phyloP scores from a whole-genome alignment of 2,329 filamentous ascomycete genomes.

The Calycina marina region DNA sequence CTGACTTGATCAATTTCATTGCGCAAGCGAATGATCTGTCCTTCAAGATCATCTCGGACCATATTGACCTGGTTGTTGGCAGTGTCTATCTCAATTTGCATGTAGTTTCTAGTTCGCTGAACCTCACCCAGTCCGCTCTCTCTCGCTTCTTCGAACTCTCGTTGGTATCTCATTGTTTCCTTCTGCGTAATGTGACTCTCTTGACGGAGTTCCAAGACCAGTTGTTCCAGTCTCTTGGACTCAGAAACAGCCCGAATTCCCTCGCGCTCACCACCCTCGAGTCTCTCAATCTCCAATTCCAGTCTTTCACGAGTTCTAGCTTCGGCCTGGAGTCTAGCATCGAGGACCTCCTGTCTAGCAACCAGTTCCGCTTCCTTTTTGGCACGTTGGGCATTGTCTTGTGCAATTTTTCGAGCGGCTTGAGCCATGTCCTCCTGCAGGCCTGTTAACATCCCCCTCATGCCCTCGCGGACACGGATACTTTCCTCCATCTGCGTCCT shows the following conservation, averaged over 20 bases:
- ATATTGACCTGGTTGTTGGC: slow-evolving; percentile 78
- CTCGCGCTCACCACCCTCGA: slow-evolving; percentile 49
- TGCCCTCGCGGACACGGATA: slow-evolving; percentile 66
- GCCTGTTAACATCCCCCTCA: slow-evolving; percentile 70
- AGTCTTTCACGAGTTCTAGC: slow-evolving; percentile 53
- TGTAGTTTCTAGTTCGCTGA: slow-evolving; percentile 60
- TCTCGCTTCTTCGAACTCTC: slow-evolving; percentile 72
- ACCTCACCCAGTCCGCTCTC: slow-evolving; percentile 70
- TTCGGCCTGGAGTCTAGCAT: slow-evolving; percentile 63
- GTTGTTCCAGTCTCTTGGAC: slow-evolving; percentile 41
- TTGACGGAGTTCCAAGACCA: slow-evolving; percentile 41
- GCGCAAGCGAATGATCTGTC: slow-evolving; percentile 58
- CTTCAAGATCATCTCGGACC: slow-evolving; percentile 68
- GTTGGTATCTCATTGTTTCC: slow-evolving; percentile 41
- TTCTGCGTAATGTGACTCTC: slow-evolving; percentile 47
- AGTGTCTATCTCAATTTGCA: slow-evolving; percentile 70
- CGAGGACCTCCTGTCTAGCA: slow-evolving; percentile 66
- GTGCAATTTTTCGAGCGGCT: slow-evolving; percentile 64
- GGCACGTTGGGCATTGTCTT: slow-evolving; percentile 67
- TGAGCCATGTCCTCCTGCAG: slow-evolving; percentile 77
- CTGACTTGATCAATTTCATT: slow-evolving; percentile 63
- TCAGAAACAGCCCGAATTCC: slow-evolving; percentile 50
- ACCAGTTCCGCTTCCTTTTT: slow-evolving; percentile 68
- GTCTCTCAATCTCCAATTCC: slow-evolving; percentile 49
- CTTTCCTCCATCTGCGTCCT: slow-evolving; percentile 74